A percentile compares a stretch with the other conserved stretches of the same genome.
Conservation (phyloP, 306 rosid species). For the Vachellia collinsii region DNA sequence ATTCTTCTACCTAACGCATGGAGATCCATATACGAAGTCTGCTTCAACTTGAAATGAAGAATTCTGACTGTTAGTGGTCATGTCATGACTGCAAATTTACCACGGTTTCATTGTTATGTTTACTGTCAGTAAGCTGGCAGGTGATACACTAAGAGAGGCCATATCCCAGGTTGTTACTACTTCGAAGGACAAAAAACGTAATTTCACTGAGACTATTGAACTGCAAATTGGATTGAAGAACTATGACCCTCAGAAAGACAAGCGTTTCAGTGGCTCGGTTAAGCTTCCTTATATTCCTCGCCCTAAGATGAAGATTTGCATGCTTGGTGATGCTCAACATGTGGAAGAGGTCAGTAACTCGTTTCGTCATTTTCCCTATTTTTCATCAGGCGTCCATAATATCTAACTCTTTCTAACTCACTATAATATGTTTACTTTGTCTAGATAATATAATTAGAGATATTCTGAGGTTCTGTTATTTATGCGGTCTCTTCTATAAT, state of each 20-base stretch:
- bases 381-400: background rate
- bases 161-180: slow-evolving; percentile 38
- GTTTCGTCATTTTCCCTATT: background rate
- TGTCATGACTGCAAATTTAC: background rate
- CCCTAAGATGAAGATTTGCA: slow-evolving; percentile 73
- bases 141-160: slow-evolving; percentile 59
- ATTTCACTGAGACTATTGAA: slow-evolving; percentile 63
- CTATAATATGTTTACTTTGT: background rate
- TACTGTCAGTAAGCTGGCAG: slow-evolving; percentile 50
- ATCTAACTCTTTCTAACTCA: background rate
- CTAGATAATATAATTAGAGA: background rate
- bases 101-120: background rate
- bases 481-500: background rate
- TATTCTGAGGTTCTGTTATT: background rate
- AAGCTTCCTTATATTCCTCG: slow-evolving; percentile 74
- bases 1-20: no score
- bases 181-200: slow-evolving; percentile 49
- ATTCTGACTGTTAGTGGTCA: background rate
- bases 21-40: no score
- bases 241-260: slow-evolving; percentile 73
- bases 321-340: slow-evolving; percentile 81
- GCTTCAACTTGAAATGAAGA: background rate
- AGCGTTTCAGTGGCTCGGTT: slow-evolving; percentile 77
- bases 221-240: slow-evolving; percentile 73
- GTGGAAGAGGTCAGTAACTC: slow-evolving; percentile 58